A percentile compares a stretch with the other conserved stretches of the same genome.
These are phyloP conservation scores for Candida endomychidarum DNA, from an alignment of 805 yeast genomes.

Conservation along the genomic window DNA sequence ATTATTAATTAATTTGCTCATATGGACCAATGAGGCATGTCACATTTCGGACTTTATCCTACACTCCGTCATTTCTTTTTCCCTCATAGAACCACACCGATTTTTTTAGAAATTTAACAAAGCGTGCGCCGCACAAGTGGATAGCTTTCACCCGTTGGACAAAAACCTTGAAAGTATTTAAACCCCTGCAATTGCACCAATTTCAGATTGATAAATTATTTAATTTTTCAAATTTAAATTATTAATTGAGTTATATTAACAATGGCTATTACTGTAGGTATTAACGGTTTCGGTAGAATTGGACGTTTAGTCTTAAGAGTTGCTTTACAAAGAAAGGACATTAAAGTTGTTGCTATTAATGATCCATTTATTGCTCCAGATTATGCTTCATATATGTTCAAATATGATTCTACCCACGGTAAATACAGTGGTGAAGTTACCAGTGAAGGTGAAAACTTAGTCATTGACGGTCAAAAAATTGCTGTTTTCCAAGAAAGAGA, in stretches of 20 bases:
- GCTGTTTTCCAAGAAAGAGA: constrained; percentile 76
- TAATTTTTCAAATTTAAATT: constrained; percentile 3
- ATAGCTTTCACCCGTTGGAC: constrained; percentile 20
- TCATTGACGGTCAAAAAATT: constrained; percentile 69
- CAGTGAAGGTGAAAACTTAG: constrained; percentile 54
- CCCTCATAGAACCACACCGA: constrained; percentile 4
- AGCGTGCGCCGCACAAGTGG: constrained; percentile 10
- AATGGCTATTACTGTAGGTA: constrained; percentile 75
- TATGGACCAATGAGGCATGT: neutral
- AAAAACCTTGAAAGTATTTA: constrained; percentile 10
- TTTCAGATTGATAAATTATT: constrained; percentile 1
- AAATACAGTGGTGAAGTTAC: constrained; percentile 73
- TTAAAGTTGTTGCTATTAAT: constrained; percentile 83
- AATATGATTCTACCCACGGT: constrained; percentile 94
- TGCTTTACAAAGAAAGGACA: constrained; percentile 71
- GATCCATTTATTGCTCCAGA: constrained; percentile 90
- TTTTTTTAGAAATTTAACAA: neutral
- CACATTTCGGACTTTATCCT: neutral
- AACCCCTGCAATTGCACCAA: constrained; percentile 9
- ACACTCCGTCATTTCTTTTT: constrained; percentile 2
- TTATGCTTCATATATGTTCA: constrained; percentile 93
- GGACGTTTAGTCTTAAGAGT: constrained; percentile 88
- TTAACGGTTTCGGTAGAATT: constrained; percentile 93
- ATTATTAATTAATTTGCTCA: too few species aligned
- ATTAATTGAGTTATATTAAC: constrained; percentile 11